Percentiles rank a stretch among this genome's conserved stretches.
Evolutionary conservation across 768 basidiomycete species (phyloP).

Genomic region (Saitozyma podzolica): DNA sequence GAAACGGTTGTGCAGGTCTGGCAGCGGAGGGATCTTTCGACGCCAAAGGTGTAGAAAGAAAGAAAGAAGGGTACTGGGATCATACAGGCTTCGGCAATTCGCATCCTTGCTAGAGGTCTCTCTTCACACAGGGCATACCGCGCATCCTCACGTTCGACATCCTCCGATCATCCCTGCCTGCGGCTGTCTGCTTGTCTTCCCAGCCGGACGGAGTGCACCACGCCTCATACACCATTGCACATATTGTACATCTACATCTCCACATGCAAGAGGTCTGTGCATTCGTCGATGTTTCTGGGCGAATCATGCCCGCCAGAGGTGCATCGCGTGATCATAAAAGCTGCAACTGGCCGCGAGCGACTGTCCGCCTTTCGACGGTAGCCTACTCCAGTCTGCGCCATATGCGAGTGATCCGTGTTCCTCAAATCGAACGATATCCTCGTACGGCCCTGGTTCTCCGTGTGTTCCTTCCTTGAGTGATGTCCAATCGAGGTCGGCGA

Average conservation of each 20-base stretch:
- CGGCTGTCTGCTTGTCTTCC: not conserved
- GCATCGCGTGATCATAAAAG: constrained; percentile 87
- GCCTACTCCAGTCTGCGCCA: constrained; percentile 84
- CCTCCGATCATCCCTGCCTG: not conserved
- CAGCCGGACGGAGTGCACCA: too few species aligned
- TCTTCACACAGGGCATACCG: not conserved
- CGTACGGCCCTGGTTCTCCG: constrained; percentile 9
- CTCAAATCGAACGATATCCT: constrained; percentile 65
- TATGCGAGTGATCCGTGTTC: constrained; percentile 82
- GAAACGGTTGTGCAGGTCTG: constrained; percentile 88
- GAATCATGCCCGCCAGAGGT: constrained; percentile 71
- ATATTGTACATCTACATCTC: too few species aligned
- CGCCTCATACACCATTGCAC: too few species aligned
- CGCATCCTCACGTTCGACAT: not conserved
- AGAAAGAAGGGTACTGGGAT: too few species aligned
- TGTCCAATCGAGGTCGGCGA: not conserved
- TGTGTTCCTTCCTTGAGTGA: not conserved
- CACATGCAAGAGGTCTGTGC: too few species aligned
- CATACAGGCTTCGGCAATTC: too few species aligned
- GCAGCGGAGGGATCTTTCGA: constrained; percentile 48
- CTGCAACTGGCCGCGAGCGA: constrained; percentile 78
- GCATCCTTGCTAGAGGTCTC: not conserved
- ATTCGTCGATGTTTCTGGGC: not conserved
- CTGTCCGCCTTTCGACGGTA: constrained; percentile 26
- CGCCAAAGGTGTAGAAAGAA: constrained; percentile 2